Conservation (phyloP, 148 eudicot species). For the Rhododendron molle region DNA sequence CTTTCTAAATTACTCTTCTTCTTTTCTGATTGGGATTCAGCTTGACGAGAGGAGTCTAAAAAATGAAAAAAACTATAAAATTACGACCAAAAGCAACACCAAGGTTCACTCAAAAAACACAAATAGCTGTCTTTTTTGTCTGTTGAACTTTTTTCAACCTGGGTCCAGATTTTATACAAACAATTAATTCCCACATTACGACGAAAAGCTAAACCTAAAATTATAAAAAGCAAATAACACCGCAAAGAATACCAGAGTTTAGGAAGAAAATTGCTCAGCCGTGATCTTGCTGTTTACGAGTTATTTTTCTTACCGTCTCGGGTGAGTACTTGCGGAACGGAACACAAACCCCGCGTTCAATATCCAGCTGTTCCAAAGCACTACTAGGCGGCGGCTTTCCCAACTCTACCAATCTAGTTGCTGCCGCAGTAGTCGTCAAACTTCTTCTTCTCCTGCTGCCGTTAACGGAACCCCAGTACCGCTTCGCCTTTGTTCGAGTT, state of each 20-base stretch:
- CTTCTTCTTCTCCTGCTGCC: slow-evolving; percentile 27
- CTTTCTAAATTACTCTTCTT: not conserved
- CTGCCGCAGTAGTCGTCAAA: not conserved
- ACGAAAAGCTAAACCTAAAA: not conserved
- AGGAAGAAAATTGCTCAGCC: not conserved
- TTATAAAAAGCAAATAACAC: not conserved
- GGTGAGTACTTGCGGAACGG: slow-evolving; percentile 96
- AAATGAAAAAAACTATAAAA: not conserved
- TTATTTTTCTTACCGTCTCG: slow-evolving; percentile 34
- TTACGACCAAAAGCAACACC: not conserved
- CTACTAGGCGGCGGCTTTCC: slow-evolving; percentile 20
- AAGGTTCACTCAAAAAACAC: not conserved
- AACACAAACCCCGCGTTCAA: slow-evolving; percentile 95
- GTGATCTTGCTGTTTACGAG: not conserved
- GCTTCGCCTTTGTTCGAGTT: slow-evolving; percentile 1
- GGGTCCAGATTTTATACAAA: not conserved
- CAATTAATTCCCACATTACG: not conserved
- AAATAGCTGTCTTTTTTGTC: not conserved
- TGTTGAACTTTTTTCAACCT: not conserved
- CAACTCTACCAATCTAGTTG: not conserved
- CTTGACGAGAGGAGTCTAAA: not conserved
- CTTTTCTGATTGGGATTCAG: not conserved
- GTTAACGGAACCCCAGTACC: not conserved
- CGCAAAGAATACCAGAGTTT: not conserved
- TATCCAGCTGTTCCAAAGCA: slow-evolving; percentile 84